A percentile compares a stretch with the other conserved stretches of the same genome.
Evolutionary conservation across 495 filamentous ascomycete genomes (phyloP).

Genomic region (Aspergillus ellipticus): DNA sequence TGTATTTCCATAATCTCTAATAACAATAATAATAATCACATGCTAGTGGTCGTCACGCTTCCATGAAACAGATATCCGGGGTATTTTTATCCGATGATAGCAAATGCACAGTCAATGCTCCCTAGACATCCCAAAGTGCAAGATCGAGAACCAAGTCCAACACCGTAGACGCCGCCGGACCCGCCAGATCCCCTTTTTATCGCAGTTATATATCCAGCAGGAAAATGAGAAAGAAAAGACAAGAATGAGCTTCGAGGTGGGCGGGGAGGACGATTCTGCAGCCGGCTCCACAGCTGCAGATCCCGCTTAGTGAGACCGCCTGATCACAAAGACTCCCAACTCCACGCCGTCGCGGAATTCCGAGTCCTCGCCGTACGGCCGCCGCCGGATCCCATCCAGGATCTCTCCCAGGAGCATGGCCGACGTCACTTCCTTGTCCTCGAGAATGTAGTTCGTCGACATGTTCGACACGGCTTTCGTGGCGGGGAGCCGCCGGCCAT

Average conservation of each 20-base stretch:
- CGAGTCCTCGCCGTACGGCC: slow-evolving; percentile 41
- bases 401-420: slow-evolving; percentile 60
- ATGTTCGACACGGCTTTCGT: slow-evolving; percentile 30
- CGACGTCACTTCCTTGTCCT: slow-evolving; percentile 45
- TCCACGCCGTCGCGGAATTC: slow-evolving; percentile 52
- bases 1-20: slow-evolving; percentile 21
- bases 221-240: slow-evolving; percentile 11
- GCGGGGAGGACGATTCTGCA: slow-evolving; percentile 1
- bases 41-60: slow-evolving; percentile 25
- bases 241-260: slow-evolving; percentile 8
- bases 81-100: slow-evolving; percentile 33
- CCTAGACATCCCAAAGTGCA: slow-evolving; percentile 13
- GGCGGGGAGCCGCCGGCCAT: slow-evolving; percentile 41
- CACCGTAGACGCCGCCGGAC: slow-evolving; percentile 16
- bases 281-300: not conserved
- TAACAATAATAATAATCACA: slow-evolving; percentile 2
- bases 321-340: slow-evolving; percentile 61
- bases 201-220: slow-evolving; percentile 11
- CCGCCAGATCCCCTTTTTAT: slow-evolving; percentile 12
- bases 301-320: slow-evolving; percentile 37
- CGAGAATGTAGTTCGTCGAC: slow-evolving; percentile 30
- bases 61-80: slow-evolving; percentile 32
- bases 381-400: slow-evolving; percentile 55
- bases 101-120: slow-evolving; percentile 9
- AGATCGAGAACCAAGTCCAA: slow-evolving; percentile 4